Conservation (phyloP, 345 rosid genomes). For the Viola odorata region DNA sequence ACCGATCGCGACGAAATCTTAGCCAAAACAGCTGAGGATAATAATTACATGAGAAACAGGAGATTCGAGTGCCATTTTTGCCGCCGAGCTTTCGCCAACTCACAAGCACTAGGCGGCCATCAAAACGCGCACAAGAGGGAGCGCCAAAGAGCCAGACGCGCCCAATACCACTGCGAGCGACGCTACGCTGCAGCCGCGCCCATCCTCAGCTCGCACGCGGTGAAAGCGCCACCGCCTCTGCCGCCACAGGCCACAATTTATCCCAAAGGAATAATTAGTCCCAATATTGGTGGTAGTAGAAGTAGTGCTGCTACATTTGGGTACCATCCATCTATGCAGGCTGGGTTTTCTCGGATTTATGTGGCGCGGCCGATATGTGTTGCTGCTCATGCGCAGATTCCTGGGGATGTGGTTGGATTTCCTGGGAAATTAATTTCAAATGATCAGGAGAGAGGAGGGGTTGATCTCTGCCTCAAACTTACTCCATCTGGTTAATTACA, state of each 20-base stretch:
- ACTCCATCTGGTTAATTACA: constrained; percentile 25
- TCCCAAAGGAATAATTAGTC: constrained; percentile 11
- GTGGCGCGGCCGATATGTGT: constrained; percentile 25
- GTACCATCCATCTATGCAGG: constrained; percentile 13
- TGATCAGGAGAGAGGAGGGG: constrained; percentile 19
- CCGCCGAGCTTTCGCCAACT: constrained; percentile 44
- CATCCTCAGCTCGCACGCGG: constrained; percentile 24
- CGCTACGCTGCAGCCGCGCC: constrained; percentile 28
- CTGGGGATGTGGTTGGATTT: constrained; percentile 4
- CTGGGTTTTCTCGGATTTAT: constrained; percentile 18
- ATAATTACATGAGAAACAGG: constrained; percentile 19
- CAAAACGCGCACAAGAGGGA: constrained; percentile 63
- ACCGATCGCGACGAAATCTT: constrained; percentile 14
- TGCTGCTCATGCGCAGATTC: constrained; percentile 12
- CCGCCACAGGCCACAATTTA: constrained; percentile 3
- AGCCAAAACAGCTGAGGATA: constrained; percentile 4
- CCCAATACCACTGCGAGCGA: constrained; percentile 25
- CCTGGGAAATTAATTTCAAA: constrained; percentile 22
- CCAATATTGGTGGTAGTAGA: neutral
- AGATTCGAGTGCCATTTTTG: constrained; percentile 57
- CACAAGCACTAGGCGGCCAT: constrained; percentile 62
- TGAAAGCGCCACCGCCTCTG: constrained; percentile 15
- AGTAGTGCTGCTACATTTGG: constrained; percentile 14
- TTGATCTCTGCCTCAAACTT: constrained; percentile 49
- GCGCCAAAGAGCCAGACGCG: constrained; percentile 44